Conservation (phyloP, 164 flowering plant genomes). For the Warburgia ugandensis region DNA sequence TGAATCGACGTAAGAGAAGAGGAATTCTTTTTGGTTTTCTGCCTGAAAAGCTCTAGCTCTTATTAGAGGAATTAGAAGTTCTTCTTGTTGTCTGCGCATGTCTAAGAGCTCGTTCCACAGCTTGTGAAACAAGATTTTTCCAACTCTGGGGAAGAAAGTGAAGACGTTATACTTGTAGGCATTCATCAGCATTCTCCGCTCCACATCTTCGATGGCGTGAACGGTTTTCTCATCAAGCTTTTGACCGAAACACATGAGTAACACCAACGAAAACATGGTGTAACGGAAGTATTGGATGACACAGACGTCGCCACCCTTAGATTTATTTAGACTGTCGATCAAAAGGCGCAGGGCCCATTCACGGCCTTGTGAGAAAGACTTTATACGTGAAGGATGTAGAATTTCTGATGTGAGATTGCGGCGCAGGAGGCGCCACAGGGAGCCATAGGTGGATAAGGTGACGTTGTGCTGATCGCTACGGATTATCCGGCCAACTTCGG, state of each 20-base stretch:
- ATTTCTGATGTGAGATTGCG: too few species aligned
- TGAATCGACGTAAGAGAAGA: constrained; percentile 22
- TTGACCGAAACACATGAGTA: constrained; percentile 42
- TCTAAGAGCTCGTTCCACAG: constrained; percentile 15
- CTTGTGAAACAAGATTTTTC: constrained; percentile 19
- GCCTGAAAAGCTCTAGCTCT: not conserved
- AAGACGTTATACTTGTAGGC: constrained; percentile 9
- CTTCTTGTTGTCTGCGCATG: constrained; percentile 14
- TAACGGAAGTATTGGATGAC: constrained; percentile 19
- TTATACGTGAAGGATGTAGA: too few species aligned
- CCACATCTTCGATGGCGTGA: constrained; percentile 13
- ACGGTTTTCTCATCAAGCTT: constrained; percentile 24
- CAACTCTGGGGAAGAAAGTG: constrained; percentile 20
- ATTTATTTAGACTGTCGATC: too few species aligned
- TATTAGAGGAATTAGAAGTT: constrained; percentile 16
- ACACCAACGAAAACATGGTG: constrained; percentile 30
- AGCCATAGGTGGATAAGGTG: too few species aligned
- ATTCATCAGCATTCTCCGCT: constrained; percentile 8
- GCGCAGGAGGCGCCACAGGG: too few species aligned
- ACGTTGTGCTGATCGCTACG: too few species aligned
- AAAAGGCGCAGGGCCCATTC: too few species aligned
- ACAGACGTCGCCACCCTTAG: constrained; percentile 8
- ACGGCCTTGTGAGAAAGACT: too few species aligned
- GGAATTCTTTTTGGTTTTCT: not conserved
- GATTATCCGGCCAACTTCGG: too few species aligned